phyloP scores from a whole-genome alignment of 163 green algal genomes.

The Volvox carteri region DNA sequence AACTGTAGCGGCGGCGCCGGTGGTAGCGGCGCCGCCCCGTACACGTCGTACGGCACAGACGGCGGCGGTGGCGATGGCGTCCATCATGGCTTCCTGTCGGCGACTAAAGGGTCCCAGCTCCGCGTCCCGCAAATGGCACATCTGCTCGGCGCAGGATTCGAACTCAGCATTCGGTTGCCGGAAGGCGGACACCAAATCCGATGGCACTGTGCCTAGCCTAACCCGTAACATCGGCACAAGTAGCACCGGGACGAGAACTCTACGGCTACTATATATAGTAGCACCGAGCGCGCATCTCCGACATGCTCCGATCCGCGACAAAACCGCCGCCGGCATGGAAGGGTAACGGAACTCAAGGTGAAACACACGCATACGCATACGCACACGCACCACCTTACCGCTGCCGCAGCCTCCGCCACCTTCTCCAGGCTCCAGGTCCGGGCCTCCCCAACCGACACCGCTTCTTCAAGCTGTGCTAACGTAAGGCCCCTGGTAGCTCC shows the following conservation, averaged over 20 bases:
- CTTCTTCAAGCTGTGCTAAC: slow-evolving; percentile 1
- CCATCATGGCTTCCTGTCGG: neutral
- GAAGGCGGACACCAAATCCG: too few relatives aligned
- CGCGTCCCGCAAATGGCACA: slow-evolving; percentile 18
- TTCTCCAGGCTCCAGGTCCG: slow-evolving; percentile 22
- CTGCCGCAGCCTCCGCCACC: slow-evolving; percentile 25
- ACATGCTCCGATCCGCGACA: too few relatives aligned
- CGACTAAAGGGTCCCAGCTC: neutral
- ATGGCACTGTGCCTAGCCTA: too few relatives aligned
- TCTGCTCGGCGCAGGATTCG: too few relatives aligned
- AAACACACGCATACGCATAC: too few relatives aligned
- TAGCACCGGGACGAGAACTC: too few relatives aligned
- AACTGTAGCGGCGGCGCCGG: neutral
- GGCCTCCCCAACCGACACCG: neutral
- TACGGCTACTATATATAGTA: too few relatives aligned
- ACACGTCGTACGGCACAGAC: neutral
- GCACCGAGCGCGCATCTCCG: too few relatives aligned
- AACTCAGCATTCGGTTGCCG: too few relatives aligned
- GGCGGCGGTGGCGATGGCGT: slow-evolving; percentile 8
- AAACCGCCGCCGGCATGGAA: too few relatives aligned
- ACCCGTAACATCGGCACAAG: too few relatives aligned
- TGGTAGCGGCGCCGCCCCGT: neutral
- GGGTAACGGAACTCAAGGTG: too few relatives aligned
- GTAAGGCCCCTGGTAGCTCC: neutral
- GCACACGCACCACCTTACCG: neutral